Evolutionary conservation across 495 filamentous ascomycete genomes (phyloP).

Genomic region (Podospora anserina): DNA sequence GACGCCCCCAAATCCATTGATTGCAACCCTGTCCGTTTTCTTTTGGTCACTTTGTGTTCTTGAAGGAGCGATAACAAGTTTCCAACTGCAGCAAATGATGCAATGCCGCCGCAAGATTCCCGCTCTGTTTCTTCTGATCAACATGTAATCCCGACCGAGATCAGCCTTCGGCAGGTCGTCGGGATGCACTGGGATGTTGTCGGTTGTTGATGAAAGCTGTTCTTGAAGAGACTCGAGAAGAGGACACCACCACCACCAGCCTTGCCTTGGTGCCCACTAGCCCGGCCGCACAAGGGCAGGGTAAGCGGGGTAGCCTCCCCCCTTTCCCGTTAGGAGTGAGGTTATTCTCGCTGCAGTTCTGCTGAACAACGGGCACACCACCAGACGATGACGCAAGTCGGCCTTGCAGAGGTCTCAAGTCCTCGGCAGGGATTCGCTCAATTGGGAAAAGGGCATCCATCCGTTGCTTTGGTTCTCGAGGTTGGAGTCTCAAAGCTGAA

Average conservation of each 20-base stretch:
- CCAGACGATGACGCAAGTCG: constrained; percentile 2
- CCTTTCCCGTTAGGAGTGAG: not conserved
- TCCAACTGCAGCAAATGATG: constrained; percentile 12
- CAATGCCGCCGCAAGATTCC: constrained; percentile 1
- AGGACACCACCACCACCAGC: not conserved
- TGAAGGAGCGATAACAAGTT: not conserved
- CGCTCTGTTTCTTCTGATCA: not conserved
- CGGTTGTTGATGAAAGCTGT: not conserved
- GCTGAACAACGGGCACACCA: not conserved
- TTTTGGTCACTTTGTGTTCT: constrained; percentile 5
- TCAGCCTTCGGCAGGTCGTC: not conserved
- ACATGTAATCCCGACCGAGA: not conserved
- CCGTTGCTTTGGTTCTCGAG: not conserved
- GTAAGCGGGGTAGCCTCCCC: not conserved
- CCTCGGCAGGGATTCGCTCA: not conserved
- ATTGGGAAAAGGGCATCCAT: not conserved
- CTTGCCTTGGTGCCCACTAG: not conserved
- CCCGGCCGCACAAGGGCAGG: not conserved
- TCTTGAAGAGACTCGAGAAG: not conserved
- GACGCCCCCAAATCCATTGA: constrained; percentile 9
- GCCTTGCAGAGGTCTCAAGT: not conserved
- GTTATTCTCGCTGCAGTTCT: not conserved
- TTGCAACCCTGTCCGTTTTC: constrained; percentile 1
- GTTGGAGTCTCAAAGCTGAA: not conserved
- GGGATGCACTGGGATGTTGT: no score